Evolutionary conservation across 192 early-diverging fungal species (phyloP), one percentile per base, ranked within the genome.

Genomic region (Allomyces arbusculus): DNA sequence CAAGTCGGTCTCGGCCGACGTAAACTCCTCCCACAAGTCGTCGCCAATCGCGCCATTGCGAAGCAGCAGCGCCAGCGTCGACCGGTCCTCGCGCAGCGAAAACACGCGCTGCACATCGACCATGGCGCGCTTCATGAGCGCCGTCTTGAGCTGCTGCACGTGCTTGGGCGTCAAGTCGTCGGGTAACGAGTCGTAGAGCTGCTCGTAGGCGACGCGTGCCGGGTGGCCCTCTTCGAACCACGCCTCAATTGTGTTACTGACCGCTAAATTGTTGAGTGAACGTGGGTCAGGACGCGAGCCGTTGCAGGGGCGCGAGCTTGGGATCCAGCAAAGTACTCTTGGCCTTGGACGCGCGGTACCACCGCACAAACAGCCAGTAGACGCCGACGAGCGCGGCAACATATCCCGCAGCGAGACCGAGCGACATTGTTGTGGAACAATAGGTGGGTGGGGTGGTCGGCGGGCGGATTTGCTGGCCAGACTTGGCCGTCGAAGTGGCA

Each of bases 31-130:
- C 83, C 83, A 79, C 69, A 93, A 72, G 58, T 88, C 89, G 65
- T 96, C 91, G 8, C 88, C 89, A 24, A 94, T 81, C 1, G 84
- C 80, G 0, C 91, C 91, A 14, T 81, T 75, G 64, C 85, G 85
- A 26, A 93, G 81, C 77, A 96, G 71, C 45, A 77, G 77, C 24
- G 79, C 71, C 63, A 96, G 75, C 10, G 86, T 79, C 44, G 78
- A 82, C 71, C 93, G 92, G 73, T 94, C 91, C 40, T 85, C 81
- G 24, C 87, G 78, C 22, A 96, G 74, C 64, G 90, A 80, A 5
- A 84, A 66, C 10, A 88, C 76, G 14, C 91, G 80, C 62, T 80
- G 73, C 10, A 94, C 86, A 58, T 84, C 87, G 23, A 83, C 84
- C 73, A 88, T 80, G 0, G 91, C 91, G 61, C 94, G 86, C 44